A percentile compares a stretch with the other conserved stretches of the same genome.
Conservation (phyloP, 352 stramenopile species). For the Aphanomyces cochlioides region DNA sequence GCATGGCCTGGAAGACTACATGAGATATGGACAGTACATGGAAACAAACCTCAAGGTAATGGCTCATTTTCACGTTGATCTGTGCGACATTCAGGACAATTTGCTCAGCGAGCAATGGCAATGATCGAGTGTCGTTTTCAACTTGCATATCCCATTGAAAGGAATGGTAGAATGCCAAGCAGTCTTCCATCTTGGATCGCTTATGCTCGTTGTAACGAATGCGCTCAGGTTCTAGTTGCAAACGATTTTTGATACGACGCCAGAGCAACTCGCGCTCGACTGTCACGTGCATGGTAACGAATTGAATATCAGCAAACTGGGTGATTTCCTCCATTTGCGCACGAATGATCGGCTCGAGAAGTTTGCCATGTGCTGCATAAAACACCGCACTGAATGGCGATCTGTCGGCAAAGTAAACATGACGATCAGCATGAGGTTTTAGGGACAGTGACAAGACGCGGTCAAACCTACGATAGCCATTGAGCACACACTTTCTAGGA, state of each 20-base stretch:
- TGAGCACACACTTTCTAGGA: background rate
- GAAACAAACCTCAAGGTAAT: constrained; percentile 13
- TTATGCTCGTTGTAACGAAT: constrained; percentile 81
- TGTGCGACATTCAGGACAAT: constrained; percentile 48
- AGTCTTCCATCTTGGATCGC: constrained; percentile 79
- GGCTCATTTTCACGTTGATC: constrained; percentile 58
- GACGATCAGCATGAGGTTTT: constrained; percentile 44
- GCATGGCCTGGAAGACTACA: constrained; percentile 43
- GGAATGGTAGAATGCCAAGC: constrained; percentile 68
- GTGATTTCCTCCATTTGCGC: constrained; percentile 80
- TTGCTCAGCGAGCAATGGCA: constrained; percentile 50
- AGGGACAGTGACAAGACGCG: constrained; percentile 70
- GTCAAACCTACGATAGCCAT: constrained; percentile 49
- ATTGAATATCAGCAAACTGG: constrained; percentile 64
- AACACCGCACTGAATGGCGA: constrained; percentile 83
- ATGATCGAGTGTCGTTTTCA: constrained; percentile 55
- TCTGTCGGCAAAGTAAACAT: constrained; percentile 80
- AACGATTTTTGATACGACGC: constrained; percentile 58
- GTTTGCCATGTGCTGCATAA: constrained; percentile 62
- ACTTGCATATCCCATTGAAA: constrained; percentile 78
- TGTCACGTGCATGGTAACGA: constrained; percentile 80
- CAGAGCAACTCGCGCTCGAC: constrained; percentile 76
- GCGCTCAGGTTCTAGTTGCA: constrained; percentile 68
- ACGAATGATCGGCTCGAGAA: constrained; percentile 79
- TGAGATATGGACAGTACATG: too few relatives aligned